These are phyloP conservation scores for Fusarium sp. DNA, from an alignment of 2,329 filamentous ascomycete genomes.

Conservation along the genomic window DNA sequence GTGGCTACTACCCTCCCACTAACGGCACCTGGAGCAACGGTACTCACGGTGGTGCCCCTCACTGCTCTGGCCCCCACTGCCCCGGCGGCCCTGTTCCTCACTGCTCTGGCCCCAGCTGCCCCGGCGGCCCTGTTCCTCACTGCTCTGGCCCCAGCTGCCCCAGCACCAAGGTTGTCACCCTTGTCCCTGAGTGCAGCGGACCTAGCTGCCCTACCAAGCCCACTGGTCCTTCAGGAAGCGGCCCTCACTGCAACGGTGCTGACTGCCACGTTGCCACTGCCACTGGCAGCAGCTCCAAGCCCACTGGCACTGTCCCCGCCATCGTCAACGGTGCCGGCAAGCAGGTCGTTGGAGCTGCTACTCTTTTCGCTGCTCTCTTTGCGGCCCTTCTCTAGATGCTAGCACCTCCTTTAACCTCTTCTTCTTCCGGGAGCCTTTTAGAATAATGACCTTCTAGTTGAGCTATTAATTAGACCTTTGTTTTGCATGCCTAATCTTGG, in stretches of 20 bases:
- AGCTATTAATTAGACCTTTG: not conserved
- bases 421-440: not conserved
- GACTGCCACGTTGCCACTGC: not conserved
- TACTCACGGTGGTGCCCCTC: too few species aligned
- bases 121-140: not conserved
- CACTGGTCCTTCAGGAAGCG: not conserved
- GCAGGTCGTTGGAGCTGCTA: slow-evolving; percentile 27
- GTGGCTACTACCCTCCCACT: not conserved
- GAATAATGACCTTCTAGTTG: not conserved
- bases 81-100: not conserved
- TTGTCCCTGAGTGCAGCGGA: not conserved
- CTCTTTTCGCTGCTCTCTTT: slow-evolving; percentile 28
- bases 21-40: not conserved
- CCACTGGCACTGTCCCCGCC: slow-evolving; percentile 1
- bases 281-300: not conserved
- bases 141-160: not conserved
- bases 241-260: not conserved
- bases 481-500: not conserved
- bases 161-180: not conserved
- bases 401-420: not conserved
- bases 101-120: too few species aligned
- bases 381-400: slow-evolving; percentile 27
- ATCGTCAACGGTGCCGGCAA: slow-evolving; percentile 26
- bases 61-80: not conserved
- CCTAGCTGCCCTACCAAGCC: not conserved